Evolutionary conservation across 176 grass and related monocot species (phyloP), one percentile per base, ranked within the genome.

Genomic region (Pontederia paniculata): DNA sequence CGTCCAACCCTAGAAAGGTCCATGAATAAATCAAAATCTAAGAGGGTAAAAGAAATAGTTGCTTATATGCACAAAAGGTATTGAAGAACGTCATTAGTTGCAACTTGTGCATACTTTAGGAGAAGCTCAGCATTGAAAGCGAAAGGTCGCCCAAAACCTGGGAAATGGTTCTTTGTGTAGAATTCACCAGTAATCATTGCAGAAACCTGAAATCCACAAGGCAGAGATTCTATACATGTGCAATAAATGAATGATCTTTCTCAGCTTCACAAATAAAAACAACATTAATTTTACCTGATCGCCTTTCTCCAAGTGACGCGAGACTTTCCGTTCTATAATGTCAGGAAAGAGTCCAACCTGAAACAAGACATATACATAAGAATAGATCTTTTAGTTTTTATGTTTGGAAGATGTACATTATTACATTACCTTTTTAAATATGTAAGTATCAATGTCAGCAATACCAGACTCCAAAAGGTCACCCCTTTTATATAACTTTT

Each of bases 321-420:
- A 76, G 62, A 82, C 78, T 82, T 87, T 97, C 50, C 72, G 83
- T 67, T 97, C 93, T 71, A 97, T 63, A 66, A 90, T 72, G 74
- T 97, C 86, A 1, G 93, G 83, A 78, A 91, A 97, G 44, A 97
- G 77, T 58, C 93, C 93, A 79, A 97, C 86, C 86, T 97, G 74
- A 52, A 97, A 71, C 42, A 63, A 70, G 42, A 57, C 21, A 86
- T 79, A 37, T 76, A 76, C 57, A 69, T 61, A 68, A 73, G 65
- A 81, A 18, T 11, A 70, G 48, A 9, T 41, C 9, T 41, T 56
- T 16, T 50, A 41, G 74, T 48, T 60, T 58, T 28, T 62, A n/a
- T 53, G 76, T 68, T 43, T 66, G 49, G 14, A 55, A 79, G 54
- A 18, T 25, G 44, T 49, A 46, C 49, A 69, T 45, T 64, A 48